Evolutionary conservation across 2,329 filamentous ascomycete genomes (phyloP), one percentile per base, ranked within the genome.

Genomic region (Penicillium oxalicum): DNA sequence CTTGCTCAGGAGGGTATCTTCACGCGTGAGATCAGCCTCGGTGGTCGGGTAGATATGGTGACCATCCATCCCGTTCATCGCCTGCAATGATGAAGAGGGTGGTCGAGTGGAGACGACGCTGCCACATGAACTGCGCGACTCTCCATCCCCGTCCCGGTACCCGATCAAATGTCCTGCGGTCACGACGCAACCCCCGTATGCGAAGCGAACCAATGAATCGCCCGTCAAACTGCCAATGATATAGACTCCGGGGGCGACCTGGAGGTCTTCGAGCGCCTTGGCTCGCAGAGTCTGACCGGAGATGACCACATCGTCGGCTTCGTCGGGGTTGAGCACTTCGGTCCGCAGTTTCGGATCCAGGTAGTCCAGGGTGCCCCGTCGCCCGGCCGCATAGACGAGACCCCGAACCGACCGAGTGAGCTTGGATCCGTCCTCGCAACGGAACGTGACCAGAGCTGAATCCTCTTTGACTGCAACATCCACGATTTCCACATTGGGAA

Each of bases 191-290:
- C 79, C 76, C 2, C 80, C 80, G 27, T 81, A 78, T 7, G 78
- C 77, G 57, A 81, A 81, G 1, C 80, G 70, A 26, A 83, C 77
- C 3, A 83, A 67, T 2, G 79, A 81, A 60, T 83, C 80, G 4
- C 80, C 80, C 0, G 79, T 80, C 43, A 83, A 58, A 53, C 79
- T 82, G 9, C 80, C 80, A 34, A 78, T 77, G 38, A 79, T 73
- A 60, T 80, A 82, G 28, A 82, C 69, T 38, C 74, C 65, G 0
- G 64, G 69, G 0, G 77, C 73, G 28, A 82, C 68, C 61, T 83
- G 77, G 12, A 81, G 64, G 40, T 76, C 73, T 6, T 69, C 63
- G 44, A 78, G 71, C 0, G 75, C 74, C 61, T 77, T 77, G n/a
- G 68, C 59, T 25, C 80, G 74, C 27, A 83, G 66, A 0, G 76